Percentiles rank a stretch among this genome's conserved stretches.
Evolutionary conservation across 441 rosid genomes (phyloP).

Genomic region (Francoa sonchifolia): DNA sequence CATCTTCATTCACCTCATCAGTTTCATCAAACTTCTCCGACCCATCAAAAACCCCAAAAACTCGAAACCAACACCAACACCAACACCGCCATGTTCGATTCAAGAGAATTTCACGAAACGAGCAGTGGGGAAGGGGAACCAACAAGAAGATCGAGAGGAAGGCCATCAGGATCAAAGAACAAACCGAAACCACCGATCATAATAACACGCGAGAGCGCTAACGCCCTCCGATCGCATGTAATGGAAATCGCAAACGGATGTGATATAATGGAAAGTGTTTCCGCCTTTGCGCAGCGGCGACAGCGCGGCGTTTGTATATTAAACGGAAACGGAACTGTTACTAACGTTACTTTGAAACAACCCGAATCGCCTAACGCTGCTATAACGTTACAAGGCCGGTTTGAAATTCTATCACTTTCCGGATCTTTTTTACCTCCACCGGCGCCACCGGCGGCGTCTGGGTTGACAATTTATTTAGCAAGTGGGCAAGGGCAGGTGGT

Average conservation of each 20-base stretch:
- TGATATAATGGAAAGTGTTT: constrained; percentile 61
- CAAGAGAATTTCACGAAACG: no score
- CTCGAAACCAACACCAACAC: constrained; percentile 25
- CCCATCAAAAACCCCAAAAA: no score
- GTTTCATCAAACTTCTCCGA: no score
- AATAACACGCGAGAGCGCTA: constrained; percentile 73
- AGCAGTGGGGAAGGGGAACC: constrained; percentile 44
- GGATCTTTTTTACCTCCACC: constrained; percentile 87
- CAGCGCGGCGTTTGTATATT: constrained; percentile 76
- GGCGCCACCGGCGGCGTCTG: constrained; percentile 74
- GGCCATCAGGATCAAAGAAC: constrained; percentile 82
- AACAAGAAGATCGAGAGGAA: constrained; percentile 60
- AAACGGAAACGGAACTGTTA: constrained; percentile 72
- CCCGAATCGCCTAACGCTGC: constrained; percentile 69
- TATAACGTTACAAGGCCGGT: constrained; percentile 69
- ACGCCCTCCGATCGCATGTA: constrained; percentile 79
- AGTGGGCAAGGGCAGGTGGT: constrained; percentile 83
- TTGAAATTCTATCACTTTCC: constrained; percentile 70
- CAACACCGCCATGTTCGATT: no score
- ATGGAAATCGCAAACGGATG: constrained; percentile 64
- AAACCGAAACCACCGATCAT: constrained; percentile 75
- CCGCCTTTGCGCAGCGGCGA: constrained; percentile 52
- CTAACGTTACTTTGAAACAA: constrained; percentile 57
- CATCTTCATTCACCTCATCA: constrained; percentile 58
- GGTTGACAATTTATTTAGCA: constrained; percentile 56